Evolutionary conservation across 306 rosid genomes (phyloP).

Genomic region (Dryas alaskensis): DNA sequence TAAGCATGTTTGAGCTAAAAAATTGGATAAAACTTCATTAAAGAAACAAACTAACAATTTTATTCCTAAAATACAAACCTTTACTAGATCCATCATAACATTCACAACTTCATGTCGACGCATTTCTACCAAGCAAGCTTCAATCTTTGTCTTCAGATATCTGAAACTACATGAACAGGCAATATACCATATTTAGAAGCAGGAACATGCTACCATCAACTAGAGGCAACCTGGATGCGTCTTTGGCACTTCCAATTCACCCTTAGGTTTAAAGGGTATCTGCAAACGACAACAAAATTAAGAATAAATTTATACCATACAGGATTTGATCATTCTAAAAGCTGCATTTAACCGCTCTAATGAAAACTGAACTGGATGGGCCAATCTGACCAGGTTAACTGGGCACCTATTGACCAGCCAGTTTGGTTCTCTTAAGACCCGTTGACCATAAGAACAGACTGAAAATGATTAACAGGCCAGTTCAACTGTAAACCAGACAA

Average conservation of each 20-base stretch:
- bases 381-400: not conserved
- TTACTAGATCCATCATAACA: slow-evolving; percentile 11
- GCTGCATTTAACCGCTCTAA: not conserved
- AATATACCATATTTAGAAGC: slow-evolving; percentile 16
- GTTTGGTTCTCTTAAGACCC: not conserved
- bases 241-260: slow-evolving; percentile 16
- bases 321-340: not conserved
- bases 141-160: slow-evolving; percentile 14
- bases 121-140: slow-evolving; percentile 30
- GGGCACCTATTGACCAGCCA: not conserved
- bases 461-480: no score
- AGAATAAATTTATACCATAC: not conserved
- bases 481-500: no score
- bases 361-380: not conserved
- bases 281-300: slow-evolving; percentile 35
- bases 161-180: slow-evolving; percentile 20
- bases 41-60: not conserved
- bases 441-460: not conserved
- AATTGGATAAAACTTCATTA: not conserved
- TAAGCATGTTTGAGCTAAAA: no score
- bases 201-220: slow-evolving; percentile 18
- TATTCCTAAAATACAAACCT: not conserved
- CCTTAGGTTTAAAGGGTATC: slow-evolving; percentile 29
- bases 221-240: slow-evolving; percentile 19
- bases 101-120: slow-evolving; percentile 47